Base-by-base conservation (phyloP, 306 rosid species). In the Cucumis cinereus region DNA sequence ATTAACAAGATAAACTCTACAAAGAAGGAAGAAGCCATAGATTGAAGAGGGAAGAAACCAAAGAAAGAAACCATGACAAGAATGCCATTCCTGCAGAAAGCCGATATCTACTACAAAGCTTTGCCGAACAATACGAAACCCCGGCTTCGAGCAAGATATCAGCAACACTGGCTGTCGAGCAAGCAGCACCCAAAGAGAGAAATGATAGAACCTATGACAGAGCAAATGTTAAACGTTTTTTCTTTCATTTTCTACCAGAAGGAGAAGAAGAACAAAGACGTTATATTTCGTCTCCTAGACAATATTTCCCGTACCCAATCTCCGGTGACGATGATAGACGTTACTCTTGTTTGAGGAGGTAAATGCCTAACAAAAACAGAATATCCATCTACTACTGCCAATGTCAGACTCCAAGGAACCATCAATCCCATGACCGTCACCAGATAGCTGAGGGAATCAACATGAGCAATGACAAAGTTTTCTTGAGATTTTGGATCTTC, bases 371-470 rank as follows among this genome's bases (percentile, higher is more conserved):
- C 75, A 74, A 91, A 89, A 79, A 93, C 88, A 15, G 90, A 85
- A 84, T 89, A 93, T 41, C 87, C 97, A 82, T 93, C 98, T 77
- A 87, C 84, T 50, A 91, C 83, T 59, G 90, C 83, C 74, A 93
- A 83, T 78, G 97, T 91, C 78, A 93, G 13, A 87, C 90, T 87
- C 98, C 98, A 93, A 10, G 97, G 98, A 82, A 90, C 87, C 12
- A 91, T 86, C 85, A 93, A 88, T 28, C 96, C 96, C 98, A 93
- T 93, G 77, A 88, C 89, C 30, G 96, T 93, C 82, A 87, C 97
- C 90, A 93, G 87, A 82, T 83, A 88, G 82, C 98, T 93, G 93
- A 70, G 77, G 70, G 77, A 69, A 82, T 56, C 64, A 86, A 77
- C 79, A 85, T 64, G 81, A 74, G 30, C 77, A 74, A 77, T 50